These are phyloP conservation scores for Kazachstania taianensis DNA, from an alignment of 805 yeast genomes.

Conservation along the genomic window DNA sequence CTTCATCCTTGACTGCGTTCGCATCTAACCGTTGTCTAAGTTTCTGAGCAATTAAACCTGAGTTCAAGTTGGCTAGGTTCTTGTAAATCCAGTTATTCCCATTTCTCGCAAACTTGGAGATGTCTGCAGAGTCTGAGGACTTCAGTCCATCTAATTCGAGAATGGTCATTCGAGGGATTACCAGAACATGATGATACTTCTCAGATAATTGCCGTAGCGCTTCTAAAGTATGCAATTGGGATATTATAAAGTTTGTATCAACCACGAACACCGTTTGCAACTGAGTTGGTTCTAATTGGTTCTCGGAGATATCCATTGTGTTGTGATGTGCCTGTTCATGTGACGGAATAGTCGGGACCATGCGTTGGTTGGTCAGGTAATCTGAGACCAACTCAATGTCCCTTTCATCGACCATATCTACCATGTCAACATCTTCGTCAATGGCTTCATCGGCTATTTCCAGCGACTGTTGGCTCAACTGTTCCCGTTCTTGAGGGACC, in stretches of 20 bases:
- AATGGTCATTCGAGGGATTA: conserved; percentile 63
- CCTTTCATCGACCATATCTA: conserved; percentile 36
- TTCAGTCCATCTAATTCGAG: conserved; percentile 81
- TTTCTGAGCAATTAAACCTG: conserved; percentile 56
- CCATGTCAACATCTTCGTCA: conserved; percentile 39
- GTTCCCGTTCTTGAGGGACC: background rate
- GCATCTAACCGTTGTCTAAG: conserved; percentile 41
- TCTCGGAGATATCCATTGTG: background rate
- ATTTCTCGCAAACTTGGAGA: conserved; percentile 52
- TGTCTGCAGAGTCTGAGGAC: conserved; percentile 30
- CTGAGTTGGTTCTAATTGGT: background rate
- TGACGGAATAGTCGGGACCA: conserved; percentile 5
- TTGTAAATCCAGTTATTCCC: conserved; percentile 73
- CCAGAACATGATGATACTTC: conserved; percentile 38
- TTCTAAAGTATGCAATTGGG: conserved; percentile 53
- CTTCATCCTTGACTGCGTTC: conserved; percentile 53
- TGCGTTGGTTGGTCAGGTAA: conserved; percentile 28
- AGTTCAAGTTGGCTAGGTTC: conserved; percentile 41
- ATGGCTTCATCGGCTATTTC: conserved; percentile 1
- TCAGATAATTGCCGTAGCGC: conserved; percentile 35
- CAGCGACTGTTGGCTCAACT: background rate
- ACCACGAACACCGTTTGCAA: conserved; percentile 41
- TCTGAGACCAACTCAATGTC: conserved; percentile 38
- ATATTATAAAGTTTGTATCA: conserved; percentile 75
- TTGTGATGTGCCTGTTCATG: too few species aligned